Conservation (phyloP, 352 stramenopile species). For the Lagenidium giganteum region DNA sequence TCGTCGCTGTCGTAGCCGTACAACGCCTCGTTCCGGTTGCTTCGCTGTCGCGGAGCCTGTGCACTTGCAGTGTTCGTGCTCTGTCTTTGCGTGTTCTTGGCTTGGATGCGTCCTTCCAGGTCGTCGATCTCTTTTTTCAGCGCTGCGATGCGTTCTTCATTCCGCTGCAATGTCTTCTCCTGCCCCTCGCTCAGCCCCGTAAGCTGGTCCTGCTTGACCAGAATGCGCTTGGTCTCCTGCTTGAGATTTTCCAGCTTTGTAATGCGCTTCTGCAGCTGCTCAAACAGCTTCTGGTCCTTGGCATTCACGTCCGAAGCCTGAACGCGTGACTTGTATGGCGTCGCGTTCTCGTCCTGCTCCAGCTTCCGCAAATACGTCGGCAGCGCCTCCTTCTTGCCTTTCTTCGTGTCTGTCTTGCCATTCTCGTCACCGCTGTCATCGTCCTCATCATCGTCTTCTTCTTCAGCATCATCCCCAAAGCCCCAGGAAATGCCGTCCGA, state of each 20-base stretch:
- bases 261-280: slow-evolving; percentile 75
- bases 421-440: slow-evolving; percentile 18
- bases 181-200: slow-evolving; percentile 60
- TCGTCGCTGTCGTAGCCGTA: slow-evolving; percentile 67
- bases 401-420: slow-evolving; percentile 1
- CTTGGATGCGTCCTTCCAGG: slow-evolving; percentile 49
- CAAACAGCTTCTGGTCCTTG: slow-evolving; percentile 76
- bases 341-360: slow-evolving; percentile 31
- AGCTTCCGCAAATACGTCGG: slow-evolving; percentile 72
- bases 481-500: slow-evolving; percentile 61
- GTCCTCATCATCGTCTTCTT: slow-evolving; percentile 45
- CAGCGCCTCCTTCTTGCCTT: slow-evolving; percentile 27
- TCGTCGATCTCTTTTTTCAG: slow-evolving; percentile 63
- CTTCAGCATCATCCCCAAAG: slow-evolving; percentile 75
- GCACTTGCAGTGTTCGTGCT: slow-evolving; percentile 16
- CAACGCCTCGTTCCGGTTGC: slow-evolving; percentile 21
- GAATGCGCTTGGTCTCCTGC: slow-evolving; percentile 53
- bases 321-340: slow-evolving; percentile 51
- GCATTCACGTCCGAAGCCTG: slow-evolving; percentile 34
- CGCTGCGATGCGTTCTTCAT: slow-evolving; percentile 50
- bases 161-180: slow-evolving; percentile 46
- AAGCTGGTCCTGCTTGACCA: slow-evolving; percentile 66
- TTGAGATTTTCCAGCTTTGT: slow-evolving; percentile 81
- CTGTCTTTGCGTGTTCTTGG: slow-evolving; percentile 41
- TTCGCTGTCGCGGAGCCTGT: not conserved